Evolutionary conservation across 352 stramenopile genomes (phyloP).

Genomic region (Aphanomyces astaci): DNA sequence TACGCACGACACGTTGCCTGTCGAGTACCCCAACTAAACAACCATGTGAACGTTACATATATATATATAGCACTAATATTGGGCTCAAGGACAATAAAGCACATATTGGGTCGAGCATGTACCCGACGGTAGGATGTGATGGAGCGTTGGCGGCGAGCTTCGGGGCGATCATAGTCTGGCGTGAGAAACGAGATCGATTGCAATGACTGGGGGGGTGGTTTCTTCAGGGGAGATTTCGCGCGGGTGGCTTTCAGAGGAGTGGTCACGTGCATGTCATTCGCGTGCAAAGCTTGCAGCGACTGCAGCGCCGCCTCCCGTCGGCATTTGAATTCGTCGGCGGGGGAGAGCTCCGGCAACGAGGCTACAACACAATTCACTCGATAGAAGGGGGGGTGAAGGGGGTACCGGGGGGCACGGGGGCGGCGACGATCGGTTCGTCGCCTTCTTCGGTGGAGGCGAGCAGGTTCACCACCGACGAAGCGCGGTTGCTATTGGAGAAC

Average conservation of each 20-base stretch:
- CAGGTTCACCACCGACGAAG: not conserved
- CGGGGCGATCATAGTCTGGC: constrained; percentile 19
- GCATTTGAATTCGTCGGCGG: not conserved
- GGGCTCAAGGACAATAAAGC: too few relatives aligned
- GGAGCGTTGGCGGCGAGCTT: constrained; percentile 3
- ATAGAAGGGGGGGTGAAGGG: too few relatives aligned
- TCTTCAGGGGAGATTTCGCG: not conserved
- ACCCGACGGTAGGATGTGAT: constrained; percentile 20
- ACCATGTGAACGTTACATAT: too few relatives aligned
- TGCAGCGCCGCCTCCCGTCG: not conserved
- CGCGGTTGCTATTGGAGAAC: not conserved
- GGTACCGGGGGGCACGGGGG: too few relatives aligned
- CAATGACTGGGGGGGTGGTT: not conserved
- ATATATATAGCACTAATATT: too few relatives aligned
- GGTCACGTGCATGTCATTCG: not conserved
- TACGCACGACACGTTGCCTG: constrained; percentile 8
- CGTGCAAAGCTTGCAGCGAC: constrained; percentile 5
- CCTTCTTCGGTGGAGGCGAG: too few relatives aligned
- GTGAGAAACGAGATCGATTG: constrained; percentile 8
- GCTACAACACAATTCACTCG: not conserved
- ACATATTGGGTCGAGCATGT: too few relatives aligned
- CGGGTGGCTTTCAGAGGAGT: not conserved
- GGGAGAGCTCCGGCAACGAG: not conserved
- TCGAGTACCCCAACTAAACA: constrained; percentile 18
- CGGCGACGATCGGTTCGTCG: too few relatives aligned